phyloP scores from a whole-genome alignment of 2,329 filamentous ascomycete species.

The Aspergillus floridensis region DNA sequence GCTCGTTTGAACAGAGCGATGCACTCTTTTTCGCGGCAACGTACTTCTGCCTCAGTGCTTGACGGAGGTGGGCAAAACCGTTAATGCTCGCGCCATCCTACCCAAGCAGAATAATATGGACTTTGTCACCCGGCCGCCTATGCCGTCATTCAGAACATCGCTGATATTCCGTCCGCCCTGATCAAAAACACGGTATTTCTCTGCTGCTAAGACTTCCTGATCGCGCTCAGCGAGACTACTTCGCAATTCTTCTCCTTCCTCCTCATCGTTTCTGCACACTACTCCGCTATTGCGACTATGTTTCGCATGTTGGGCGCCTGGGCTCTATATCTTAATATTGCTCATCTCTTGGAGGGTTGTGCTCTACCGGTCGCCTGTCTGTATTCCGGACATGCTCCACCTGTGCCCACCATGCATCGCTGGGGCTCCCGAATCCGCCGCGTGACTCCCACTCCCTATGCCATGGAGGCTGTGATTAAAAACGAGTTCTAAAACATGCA shows the following conservation, averaged over 20 bases:
- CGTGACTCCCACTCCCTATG: conserved; percentile 70
- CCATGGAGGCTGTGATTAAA: conserved; percentile 76
- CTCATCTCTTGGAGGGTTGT: conserved; percentile 76
- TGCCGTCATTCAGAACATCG: conserved; percentile 78
- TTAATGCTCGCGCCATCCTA: conserved; percentile 72
- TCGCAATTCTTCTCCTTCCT: conserved; percentile 78
- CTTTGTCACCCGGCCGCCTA: conserved; percentile 77
- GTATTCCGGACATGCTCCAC: conserved; percentile 80
- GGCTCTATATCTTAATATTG: conserved; percentile 79
- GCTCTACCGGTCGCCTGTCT: conserved; percentile 76
- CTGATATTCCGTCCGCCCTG: conserved; percentile 71
- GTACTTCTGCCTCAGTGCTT: conserved; percentile 90
- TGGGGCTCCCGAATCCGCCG: conserved; percentile 81
- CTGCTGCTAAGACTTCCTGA: conserved; percentile 79
- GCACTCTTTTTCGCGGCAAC: conserved; percentile 75
- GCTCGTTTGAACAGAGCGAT: conserved; percentile 77
- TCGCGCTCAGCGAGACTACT: conserved; percentile 63
- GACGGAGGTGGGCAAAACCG: conserved; percentile 70
- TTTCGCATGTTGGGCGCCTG: conserved; percentile 73
- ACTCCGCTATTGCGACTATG: conserved; percentile 72
- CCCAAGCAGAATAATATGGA: conserved; percentile 83
- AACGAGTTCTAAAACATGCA: conserved; percentile 75
- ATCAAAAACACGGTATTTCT: conserved; percentile 69
- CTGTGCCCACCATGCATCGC: conserved; percentile 69
- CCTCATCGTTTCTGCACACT: conserved; percentile 65